These are phyloP conservation scores for Colletotrichum shisoi DNA, from an alignment of 2,329 filamentous ascomycete genomes.

Conservation along the genomic window DNA sequence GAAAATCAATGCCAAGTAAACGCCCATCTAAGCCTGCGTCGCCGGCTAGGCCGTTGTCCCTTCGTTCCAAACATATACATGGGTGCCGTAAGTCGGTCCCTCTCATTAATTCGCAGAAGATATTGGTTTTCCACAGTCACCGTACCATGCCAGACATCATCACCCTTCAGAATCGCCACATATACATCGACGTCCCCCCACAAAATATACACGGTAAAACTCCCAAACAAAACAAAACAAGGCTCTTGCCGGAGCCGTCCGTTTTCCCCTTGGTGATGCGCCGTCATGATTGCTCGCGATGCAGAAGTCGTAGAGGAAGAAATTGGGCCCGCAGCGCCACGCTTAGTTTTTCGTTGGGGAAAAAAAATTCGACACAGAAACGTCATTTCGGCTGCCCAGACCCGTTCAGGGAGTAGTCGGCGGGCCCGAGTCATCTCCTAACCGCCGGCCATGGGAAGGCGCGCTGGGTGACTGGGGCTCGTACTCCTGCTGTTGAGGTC, in stretches of 20 bases:
- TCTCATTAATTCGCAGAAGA: slow-evolving; percentile 20
- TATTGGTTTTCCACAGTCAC: background rate
- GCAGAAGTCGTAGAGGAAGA: slow-evolving; percentile 11
- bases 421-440: slow-evolving; percentile 41
- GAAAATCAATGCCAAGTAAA: slow-evolving; percentile 9
- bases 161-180: background rate
- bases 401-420: slow-evolving; percentile 22
- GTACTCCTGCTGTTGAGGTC: slow-evolving; percentile 48
- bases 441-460: slow-evolving; percentile 35
- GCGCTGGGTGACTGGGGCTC: slow-evolving; percentile 22
- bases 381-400: background rate
- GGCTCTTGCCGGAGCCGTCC: slow-evolving; percentile 28
- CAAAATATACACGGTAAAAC: slow-evolving; percentile 20
- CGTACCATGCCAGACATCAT: too few relatives aligned
- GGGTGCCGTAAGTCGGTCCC: background rate
- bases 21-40: slow-evolving; percentile 19
- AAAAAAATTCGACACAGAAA: slow-evolving; percentile 24
- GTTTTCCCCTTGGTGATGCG: slow-evolving; percentile 21
- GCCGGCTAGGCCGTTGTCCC: slow-evolving; percentile 14
- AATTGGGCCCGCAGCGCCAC: slow-evolving; percentile 27
- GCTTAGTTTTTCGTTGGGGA: slow-evolving; percentile 18
- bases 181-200: slow-evolving; percentile 13
- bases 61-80: slow-evolving; percentile 21
- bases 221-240: slow-evolving; percentile 8
- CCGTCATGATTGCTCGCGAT: slow-evolving; percentile 29